These are phyloP conservation scores for Beauveria australis DNA, from an alignment of 2,329 filamentous ascomycete genomes.

Conservation along the genomic window DNA sequence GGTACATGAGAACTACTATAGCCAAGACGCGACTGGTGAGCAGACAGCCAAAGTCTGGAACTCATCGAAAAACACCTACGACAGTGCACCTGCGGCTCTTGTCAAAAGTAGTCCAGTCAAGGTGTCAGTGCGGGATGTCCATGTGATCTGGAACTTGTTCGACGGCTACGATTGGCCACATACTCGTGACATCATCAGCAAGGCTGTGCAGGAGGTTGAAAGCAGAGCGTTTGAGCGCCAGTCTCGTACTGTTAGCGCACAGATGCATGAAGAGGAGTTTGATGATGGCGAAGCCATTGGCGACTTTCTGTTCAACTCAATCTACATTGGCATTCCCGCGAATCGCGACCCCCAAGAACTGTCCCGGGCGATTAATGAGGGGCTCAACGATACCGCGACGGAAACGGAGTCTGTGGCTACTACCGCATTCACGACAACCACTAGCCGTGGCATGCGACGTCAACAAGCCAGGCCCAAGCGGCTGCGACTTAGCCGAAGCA, in stretches of 20 bases:
- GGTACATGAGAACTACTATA: slow-evolving; percentile 74
- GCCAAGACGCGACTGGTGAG: slow-evolving; percentile 48
- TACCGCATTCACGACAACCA: slow-evolving; percentile 56
- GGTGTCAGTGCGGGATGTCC: slow-evolving; percentile 73
- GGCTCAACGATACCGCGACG: slow-evolving; percentile 75
- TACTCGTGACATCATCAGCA: slow-evolving; percentile 77
- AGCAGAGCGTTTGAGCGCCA: slow-evolving; percentile 69
- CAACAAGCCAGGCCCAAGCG: slow-evolving; percentile 44
- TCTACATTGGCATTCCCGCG: slow-evolving; percentile 88
- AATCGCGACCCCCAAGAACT: slow-evolving; percentile 80
- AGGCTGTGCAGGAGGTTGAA: slow-evolving; percentile 84
- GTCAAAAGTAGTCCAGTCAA: slow-evolving; percentile 63
- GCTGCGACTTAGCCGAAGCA: slow-evolving; percentile 74
- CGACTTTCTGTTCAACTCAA: slow-evolving; percentile 96
- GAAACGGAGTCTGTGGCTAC: slow-evolving; percentile 87
- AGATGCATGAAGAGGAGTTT: slow-evolving; percentile 58
- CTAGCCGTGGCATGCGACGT: slow-evolving; percentile 39
- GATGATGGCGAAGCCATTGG: slow-evolving; percentile 83
- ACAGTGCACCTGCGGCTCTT: slow-evolving; percentile 52
- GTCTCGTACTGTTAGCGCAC: slow-evolving; percentile 46
- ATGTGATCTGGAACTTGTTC: slow-evolving; percentile 95
- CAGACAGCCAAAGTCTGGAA: slow-evolving; percentile 73
- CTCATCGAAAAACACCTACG: slow-evolving; percentile 67
- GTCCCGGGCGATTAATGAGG: slow-evolving; percentile 74
- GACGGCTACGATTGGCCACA: slow-evolving; percentile 95